Evolutionary conservation across 768 basidiomycete species (phyloP).

Genomic region (Termitomyces sp.): DNA sequence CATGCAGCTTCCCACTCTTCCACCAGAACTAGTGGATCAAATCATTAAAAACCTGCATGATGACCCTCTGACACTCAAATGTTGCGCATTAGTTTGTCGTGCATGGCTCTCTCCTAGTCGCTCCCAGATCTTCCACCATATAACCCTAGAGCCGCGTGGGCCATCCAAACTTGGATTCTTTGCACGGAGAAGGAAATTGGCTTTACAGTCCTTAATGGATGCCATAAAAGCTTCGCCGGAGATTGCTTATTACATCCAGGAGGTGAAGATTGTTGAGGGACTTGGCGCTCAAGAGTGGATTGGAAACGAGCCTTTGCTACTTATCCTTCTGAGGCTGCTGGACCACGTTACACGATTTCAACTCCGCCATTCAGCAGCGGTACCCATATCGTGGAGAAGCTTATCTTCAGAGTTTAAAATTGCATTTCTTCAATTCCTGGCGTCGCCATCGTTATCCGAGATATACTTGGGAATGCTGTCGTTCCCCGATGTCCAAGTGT

Average conservation of each 20-base stretch:
- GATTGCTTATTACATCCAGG: constrained; percentile 16
- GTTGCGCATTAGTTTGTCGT: constrained; percentile 22
- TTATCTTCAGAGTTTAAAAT: constrained; percentile 11
- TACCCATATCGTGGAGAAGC: constrained; percentile 17
- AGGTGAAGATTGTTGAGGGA: constrained; percentile 20
- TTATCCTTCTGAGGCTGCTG: constrained; percentile 14
- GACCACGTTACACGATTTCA: constrained; percentile 18
- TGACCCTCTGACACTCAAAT: constrained; percentile 14
- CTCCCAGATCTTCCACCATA: constrained; percentile 19
- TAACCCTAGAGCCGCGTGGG: constrained; percentile 17
- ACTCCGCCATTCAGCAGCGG: constrained; percentile 16
- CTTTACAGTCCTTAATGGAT: constrained; percentile 15
- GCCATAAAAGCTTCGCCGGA: constrained; percentile 11
- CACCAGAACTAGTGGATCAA: constrained; percentile 24
- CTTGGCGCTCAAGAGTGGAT: constrained; percentile 18
- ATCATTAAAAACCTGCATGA: constrained; percentile 21
- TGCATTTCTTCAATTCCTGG: constrained; percentile 15
- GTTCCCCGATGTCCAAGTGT: constrained; percentile 11
- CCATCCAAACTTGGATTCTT: neutral
- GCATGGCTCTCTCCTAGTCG: constrained; percentile 22
- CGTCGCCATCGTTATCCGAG: constrained; percentile 15
- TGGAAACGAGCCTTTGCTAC: constrained; percentile 14
- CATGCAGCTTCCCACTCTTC: constrained; percentile 11
- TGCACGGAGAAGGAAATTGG: neutral
- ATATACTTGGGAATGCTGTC: constrained; percentile 17